Base-by-base conservation (phyloP, 1,284 basidiomycete genomes). In the Heterobasidion irregulare region DNA sequence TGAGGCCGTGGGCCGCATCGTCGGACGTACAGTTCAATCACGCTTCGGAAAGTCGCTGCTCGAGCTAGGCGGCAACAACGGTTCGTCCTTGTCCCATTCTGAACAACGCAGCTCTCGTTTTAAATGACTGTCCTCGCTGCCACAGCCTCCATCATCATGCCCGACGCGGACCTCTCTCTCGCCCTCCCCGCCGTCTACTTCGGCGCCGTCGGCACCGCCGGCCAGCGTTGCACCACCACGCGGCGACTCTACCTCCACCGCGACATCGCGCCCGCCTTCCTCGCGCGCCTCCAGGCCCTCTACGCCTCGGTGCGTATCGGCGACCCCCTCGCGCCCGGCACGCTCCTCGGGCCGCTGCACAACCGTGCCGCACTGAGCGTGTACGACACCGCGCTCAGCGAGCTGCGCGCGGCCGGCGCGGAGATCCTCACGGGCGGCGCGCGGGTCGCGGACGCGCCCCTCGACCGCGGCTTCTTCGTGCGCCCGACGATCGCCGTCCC, bases 1-100 rank as follows among this genome's bases (percentile, higher is more conserved):
- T 62, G 95, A 98, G 68, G 75, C 76, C 51, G 86, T 94, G 50
- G 95, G 95, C 13, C 82, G 86, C 56, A 77, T 86, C 58, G 93
- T 98, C 16, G 91, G 91, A 8, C 83, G 83, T 69, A 77, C 77
- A 57, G 94, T 95, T 2, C 88, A 86, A 68, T 84, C 80, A 58
- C 75, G 86, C 63, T 94, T 89, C 70, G 92, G 91, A 49, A 90
- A 96, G 74, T 76, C 84, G 38, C 82, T 96, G 44, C 78, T 98
- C 35, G 95, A 98, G 68, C 77, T 98, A 9, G 94, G 94, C n/a
- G 95, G 95, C 41, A 98, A 98, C 73, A 97, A 97, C 65, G 88
- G 87, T 88, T 66, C 38, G 64, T 57, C 16, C 8, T 45, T n/a
- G 38, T 36, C 12, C 3, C 47, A 18, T 48, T 13, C 2, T 3